Base-by-base conservation (phyloP, 1,139 yeast species). In the Yamadazyma aaseri region DNA sequence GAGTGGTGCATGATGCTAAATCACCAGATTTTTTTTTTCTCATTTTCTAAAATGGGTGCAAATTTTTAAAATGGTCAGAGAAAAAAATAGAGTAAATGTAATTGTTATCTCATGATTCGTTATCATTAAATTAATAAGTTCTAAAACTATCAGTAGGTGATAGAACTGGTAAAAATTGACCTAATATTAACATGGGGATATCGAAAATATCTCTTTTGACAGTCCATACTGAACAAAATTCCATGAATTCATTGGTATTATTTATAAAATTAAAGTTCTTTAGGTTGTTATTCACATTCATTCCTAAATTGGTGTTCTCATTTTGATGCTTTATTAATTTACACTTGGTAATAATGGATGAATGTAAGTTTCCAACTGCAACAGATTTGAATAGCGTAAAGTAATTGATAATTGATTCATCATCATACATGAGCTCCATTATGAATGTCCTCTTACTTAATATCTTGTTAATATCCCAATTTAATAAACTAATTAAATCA, bases 151-250 rank as follows among this genome's bases (percentile, higher is more conserved):
- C 76, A 38, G 56, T 20, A 26, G 59, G 75, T 6, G 47, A 32
- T 53, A 70, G 51, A 41, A 76, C 47, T 18, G 76, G 78, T 35
- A 60, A 59, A 45, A 63, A 74, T 48, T 58, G 77, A 4, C 69
- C 73, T 32, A 66, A 63, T 32, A 64, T 70, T 52, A 59, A 60
- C 78, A 61, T 75, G 38, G 97, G 97, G 35, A 89, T 80, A 51
- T 89, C 96, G 60, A 89, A 90, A 33, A 86, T 79, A 58, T 90
- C 97, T 45, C 96, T 67, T 49, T 86, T 86, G 17, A 76, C 79
- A 0, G 82, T 76, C 81, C 82, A 77, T 20, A 76, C 80, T 22
- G 77, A 68, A 45, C 79, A 73, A 49, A 78, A 76, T 43, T 72
- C 74, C 33, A 76, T 63, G 45, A 53, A 71, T 10, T 53, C 60